Evolutionary conservation across 345 rosid species (phyloP).

Genomic region (Erucastrum elatum): DNA sequence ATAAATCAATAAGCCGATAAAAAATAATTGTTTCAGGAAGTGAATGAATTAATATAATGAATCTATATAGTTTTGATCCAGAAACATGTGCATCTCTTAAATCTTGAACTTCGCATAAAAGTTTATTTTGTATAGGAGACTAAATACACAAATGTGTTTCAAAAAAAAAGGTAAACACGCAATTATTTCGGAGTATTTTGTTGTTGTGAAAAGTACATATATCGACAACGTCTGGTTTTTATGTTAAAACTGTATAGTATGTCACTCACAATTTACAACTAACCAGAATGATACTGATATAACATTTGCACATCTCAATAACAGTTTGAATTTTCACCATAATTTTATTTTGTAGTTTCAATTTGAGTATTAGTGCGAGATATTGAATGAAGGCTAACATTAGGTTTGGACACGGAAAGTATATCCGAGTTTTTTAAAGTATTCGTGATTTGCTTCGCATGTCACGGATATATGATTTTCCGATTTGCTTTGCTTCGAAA

Average conservation of each 20-base stretch:
- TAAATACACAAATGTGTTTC: too few species aligned
- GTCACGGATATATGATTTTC: too few species aligned
- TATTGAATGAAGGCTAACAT: not conserved
- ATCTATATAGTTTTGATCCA: not conserved
- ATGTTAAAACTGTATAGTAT: not conserved
- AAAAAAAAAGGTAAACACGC: not conserved
- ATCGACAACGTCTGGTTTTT: not conserved
- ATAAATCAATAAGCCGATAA: not conserved
- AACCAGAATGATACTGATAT: not conserved
- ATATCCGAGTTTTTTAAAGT: too few species aligned
- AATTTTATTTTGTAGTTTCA: not conserved
- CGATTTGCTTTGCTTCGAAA: too few species aligned
- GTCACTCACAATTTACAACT: not conserved
- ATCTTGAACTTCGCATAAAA: not conserved
- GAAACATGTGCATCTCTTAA: not conserved
- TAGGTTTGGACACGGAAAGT: too few species aligned
- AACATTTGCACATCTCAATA: not conserved
- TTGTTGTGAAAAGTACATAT: not conserved
- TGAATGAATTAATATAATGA: not conserved
- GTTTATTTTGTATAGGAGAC: not conserved
- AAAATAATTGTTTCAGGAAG: not conserved
- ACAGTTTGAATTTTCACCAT: not conserved
- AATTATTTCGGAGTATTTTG: not conserved
- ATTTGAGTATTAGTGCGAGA: not conserved
- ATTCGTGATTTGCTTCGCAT: too few species aligned